Base-by-base conservation (phyloP, 2,329 filamentous ascomycete species). In the Clonostachys byssicola region DNA sequence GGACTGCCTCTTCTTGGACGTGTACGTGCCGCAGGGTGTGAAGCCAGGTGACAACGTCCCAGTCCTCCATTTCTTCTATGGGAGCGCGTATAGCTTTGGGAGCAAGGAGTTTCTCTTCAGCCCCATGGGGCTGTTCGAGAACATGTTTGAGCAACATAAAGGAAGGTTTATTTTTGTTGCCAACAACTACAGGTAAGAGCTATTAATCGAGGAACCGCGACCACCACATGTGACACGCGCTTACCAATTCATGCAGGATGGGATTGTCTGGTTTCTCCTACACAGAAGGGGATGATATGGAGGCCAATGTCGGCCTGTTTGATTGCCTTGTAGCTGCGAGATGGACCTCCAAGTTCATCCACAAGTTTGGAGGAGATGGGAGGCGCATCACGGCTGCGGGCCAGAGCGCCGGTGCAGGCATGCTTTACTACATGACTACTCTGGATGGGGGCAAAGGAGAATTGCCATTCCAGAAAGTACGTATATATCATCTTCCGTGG, bases 381-480 rank as follows among this genome's bases (percentile, higher is more conserved):
- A 36, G 42, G 2, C 61, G 57, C 16, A 63, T 66, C 13, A 65
- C 63, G 16, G 57, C 63, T 13, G 51, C 58, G 5, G 63, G 63
- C 5, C 57, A 66, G 48, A 64, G 62, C 5, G 63, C 63, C 0
- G 62, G 63, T 0, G 56, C 65, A 8, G 75, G 75, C 1, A 75
- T 70, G 4, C 71, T 82, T 48, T 68, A 78, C 61, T 75, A 80
- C 52, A 77, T 81, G 47, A 72, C 80, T 50, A 81, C 50, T 3
- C 76, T 23, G 65, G 53, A 57, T 13, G 56, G 65, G 10, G 74
- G 73, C 3, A 56, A 56, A 20, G 55, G 52, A 8, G 51, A 43
- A 30, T 56, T 54, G 9, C 72, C 72, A 2, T 77, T 77, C 55
- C 63, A 64, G 42, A 42, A 51, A 38, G 49, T 30, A 30, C 10